Evolutionary conservation across 108 stramenopile genomes (phyloP).

Genomic region (Pseudonitzschia multistriata): DNA sequence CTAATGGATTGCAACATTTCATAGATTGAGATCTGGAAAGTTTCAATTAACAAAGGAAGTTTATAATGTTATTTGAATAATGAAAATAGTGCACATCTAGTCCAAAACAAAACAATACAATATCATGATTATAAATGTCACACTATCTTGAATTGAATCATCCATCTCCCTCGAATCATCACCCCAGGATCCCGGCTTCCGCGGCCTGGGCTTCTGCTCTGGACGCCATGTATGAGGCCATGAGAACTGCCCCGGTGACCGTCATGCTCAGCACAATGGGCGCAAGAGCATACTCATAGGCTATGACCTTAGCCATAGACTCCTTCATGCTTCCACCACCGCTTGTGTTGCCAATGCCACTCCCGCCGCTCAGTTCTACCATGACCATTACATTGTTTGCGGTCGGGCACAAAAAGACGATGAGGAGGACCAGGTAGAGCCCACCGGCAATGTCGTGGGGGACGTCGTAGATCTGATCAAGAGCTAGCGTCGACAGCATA

Average conservation of each 20-base stretch:
- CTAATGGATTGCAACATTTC: too few species aligned
- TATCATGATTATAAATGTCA: too few species aligned
- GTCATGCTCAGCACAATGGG: slow-evolving; percentile 68
- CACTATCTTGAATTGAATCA: too few species aligned
- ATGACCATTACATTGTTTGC: slow-evolving; percentile 95
- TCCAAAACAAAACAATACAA: too few species aligned
- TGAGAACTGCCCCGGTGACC: slow-evolving; percentile 42
- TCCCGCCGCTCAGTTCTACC: slow-evolving; percentile 75
- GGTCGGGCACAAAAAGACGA: slow-evolving; percentile 84
- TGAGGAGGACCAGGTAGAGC: slow-evolving; percentile 80
- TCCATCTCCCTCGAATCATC: too few species aligned
- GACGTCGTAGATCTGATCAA: slow-evolving; percentile 26
- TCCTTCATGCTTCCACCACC: slow-evolving; percentile 55
- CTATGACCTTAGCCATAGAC: slow-evolving; percentile 77
- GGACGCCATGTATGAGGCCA: slow-evolving; percentile 29
- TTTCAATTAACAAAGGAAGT: too few species aligned
- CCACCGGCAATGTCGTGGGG: slow-evolving; percentile 74
- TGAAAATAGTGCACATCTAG: too few species aligned
- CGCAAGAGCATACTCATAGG: slow-evolving; percentile 73
- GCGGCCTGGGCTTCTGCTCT: too few species aligned
- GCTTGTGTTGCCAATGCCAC: too few species aligned
- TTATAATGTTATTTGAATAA: too few species aligned
- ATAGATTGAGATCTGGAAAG: too few species aligned
- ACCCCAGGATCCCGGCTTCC: too few species aligned
- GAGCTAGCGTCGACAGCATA: slow-evolving; percentile 46